Evolutionary conservation across 1,139 yeast genomes (phyloP).

Genomic region (Geotrichum candidum): DNA sequence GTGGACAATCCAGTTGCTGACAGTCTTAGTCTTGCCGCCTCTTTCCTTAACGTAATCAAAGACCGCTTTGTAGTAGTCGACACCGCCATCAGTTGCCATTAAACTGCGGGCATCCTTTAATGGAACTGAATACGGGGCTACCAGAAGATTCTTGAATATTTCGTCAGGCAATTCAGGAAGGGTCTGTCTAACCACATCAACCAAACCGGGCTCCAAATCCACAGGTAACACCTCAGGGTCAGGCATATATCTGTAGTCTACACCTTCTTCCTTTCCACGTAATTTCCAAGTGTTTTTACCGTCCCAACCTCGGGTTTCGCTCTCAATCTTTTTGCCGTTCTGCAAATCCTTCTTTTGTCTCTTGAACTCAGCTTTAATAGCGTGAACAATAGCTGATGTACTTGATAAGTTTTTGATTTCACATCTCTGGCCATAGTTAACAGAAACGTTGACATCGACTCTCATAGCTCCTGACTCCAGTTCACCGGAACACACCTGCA

Average conservation of each 20-base stretch:
- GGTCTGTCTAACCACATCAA: constrained; percentile 35
- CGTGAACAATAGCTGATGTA: constrained; percentile 71
- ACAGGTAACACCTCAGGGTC: constrained; percentile 80
- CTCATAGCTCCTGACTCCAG: constrained; percentile 92
- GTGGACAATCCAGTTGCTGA: constrained; percentile 81
- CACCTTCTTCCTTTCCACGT: constrained; percentile 71
- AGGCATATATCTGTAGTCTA: constrained; percentile 90
- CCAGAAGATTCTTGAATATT: constrained; percentile 45
- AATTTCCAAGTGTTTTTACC: constrained; percentile 59
- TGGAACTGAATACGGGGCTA: constrained; percentile 51
- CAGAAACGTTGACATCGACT: constrained; percentile 86
- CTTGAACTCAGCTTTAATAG: constrained; percentile 66
- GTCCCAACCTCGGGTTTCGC: constrained; percentile 92
- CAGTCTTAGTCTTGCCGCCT: constrained; percentile 31
- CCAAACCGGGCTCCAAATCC: constrained; percentile 40
- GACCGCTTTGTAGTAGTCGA: constrained; percentile 49
- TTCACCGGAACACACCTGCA: constrained; percentile 80
- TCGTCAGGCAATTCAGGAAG: constrained; percentile 66
- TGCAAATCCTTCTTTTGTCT: constrained; percentile 52
- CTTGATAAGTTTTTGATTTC: constrained; percentile 88
- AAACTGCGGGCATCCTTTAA: constrained; percentile 67
- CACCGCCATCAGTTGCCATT: constrained; percentile 41
- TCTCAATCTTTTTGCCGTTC: constrained; percentile 38
- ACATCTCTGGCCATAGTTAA: constrained; percentile 56
- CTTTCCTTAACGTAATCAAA: constrained; percentile 29